Evolutionary conservation across 2,329 filamentous ascomycete species (phyloP).

Genomic region (Tolypocladium amazonense): DNA sequence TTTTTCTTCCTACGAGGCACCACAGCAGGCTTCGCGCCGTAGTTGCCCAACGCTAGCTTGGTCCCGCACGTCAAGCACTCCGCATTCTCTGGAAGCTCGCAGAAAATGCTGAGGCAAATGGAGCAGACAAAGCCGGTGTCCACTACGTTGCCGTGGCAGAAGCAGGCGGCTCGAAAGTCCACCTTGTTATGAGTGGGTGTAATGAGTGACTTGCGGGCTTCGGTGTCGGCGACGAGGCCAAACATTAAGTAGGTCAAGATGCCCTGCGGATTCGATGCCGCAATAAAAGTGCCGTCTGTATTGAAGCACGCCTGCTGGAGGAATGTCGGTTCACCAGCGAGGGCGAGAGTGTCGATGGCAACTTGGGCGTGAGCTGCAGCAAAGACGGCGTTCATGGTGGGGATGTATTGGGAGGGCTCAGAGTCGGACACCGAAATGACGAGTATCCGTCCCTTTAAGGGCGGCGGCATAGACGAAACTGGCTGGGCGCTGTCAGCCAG

Average conservation of each 20-base stretch:
- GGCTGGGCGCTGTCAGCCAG: conserved; percentile 25
- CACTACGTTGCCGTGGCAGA: conserved; percentile 86
- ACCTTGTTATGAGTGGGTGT: conserved; percentile 75
- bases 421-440: conserved; percentile 80
- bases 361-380: conserved; percentile 81
- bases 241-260: conserved; percentile 92
- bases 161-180: conserved; percentile 96
- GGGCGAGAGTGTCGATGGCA: conserved; percentile 82
- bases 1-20: conserved; percentile 63
- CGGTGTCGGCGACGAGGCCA: conserved; percentile 63
- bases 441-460: conserved; percentile 56
- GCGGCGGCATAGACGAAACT: conserved; percentile 16
- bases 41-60: conserved; percentile 62
- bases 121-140: conserved; percentile 93
- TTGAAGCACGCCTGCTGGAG: conserved; percentile 76
- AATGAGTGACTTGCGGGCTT: conserved; percentile 52
- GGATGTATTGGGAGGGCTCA: conserved; percentile 86
- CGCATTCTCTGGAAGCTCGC: conserved; percentile 48
- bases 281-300: conserved; percentile 46
- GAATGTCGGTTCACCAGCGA: conserved; percentile 80
- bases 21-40: conserved; percentile 68
- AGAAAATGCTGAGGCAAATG: conserved; percentile 92
- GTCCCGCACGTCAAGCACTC: conserved; percentile 80
- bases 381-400: conserved; percentile 97
- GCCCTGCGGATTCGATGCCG: conserved; percentile 49